A percentile compares a stretch with the other conserved stretches of the same genome.
Conservation (phyloP, 768 basidiomycete species). For the Coprinopsis marcescibilis region DNA sequence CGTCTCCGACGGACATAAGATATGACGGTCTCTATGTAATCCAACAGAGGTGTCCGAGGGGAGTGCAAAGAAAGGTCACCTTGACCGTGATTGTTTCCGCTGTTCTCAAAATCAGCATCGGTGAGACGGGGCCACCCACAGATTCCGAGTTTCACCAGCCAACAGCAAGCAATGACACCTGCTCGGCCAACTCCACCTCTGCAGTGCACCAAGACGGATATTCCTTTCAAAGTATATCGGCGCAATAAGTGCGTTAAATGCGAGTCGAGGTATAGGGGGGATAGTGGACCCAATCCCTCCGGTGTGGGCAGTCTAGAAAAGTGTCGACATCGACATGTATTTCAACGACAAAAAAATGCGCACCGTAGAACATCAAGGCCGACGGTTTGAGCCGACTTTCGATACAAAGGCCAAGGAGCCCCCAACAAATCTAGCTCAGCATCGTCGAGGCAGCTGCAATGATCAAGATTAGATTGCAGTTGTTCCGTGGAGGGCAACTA, state of each 20-base stretch:
- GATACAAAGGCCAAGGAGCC: conserved; percentile 80
- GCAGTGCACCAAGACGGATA: conserved; percentile 79
- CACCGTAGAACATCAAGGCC: conserved; percentile 81
- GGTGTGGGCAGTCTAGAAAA: conserved; percentile 64
- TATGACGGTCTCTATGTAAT: conserved; percentile 70
- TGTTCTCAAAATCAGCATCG: background rate
- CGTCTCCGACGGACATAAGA: conserved; percentile 66
- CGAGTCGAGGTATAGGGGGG: conserved; percentile 50
- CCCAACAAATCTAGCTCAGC: conserved; percentile 80
- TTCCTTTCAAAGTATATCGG: conserved; percentile 66
- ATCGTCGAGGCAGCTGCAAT: conserved; percentile 74
- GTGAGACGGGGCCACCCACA: conserved; percentile 53
- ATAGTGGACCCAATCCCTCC: conserved; percentile 80
- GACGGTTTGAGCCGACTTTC: conserved; percentile 47
- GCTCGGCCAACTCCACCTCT: conserved; percentile 93
- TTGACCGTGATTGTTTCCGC: too few relatives aligned
- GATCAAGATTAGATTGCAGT: conserved; percentile 1
- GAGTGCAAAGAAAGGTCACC: too few relatives aligned
- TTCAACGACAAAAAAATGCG: conserved; percentile 23
- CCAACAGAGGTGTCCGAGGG: conserved; percentile 46
- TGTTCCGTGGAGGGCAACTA: background rate
- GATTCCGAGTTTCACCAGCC: conserved; percentile 90
- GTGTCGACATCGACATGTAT: background rate
- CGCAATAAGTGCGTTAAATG: conserved; percentile 62
- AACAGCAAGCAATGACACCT: conserved; percentile 86